A percentile compares a stretch with the other conserved stretches of the same genome.
These are phyloP conservation scores for Lojkania enalia DNA, from an alignment of 2,329 filamentous ascomycete species.

Conservation along the genomic window DNA sequence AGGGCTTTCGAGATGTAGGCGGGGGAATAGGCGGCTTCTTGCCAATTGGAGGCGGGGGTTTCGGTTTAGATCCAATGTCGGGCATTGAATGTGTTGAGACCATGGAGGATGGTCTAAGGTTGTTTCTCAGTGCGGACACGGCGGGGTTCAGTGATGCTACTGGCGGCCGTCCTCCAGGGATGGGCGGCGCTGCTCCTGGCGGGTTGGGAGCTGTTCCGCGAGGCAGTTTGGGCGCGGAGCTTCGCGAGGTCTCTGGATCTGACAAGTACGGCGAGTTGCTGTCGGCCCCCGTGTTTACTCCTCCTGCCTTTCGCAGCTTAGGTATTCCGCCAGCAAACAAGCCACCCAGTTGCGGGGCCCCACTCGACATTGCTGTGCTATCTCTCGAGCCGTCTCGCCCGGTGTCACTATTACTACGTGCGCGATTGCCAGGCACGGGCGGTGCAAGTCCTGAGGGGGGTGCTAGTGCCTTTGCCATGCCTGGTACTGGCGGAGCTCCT, in stretches of 20 bases:
- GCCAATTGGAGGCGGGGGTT: slow-evolving; percentile 75
- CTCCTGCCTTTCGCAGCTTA: slow-evolving; percentile 85
- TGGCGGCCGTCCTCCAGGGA: slow-evolving; percentile 57
- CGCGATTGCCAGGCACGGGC: slow-evolving; percentile 68
- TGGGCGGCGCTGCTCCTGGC: slow-evolving; percentile 51
- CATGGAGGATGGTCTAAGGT: slow-evolving; percentile 61
- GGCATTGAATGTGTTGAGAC: slow-evolving; percentile 62
- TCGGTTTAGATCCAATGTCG: slow-evolving; percentile 58
- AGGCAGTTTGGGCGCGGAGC: slow-evolving; percentile 59
- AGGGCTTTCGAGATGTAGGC: slow-evolving; percentile 60
- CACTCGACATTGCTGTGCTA: slow-evolving; percentile 21
- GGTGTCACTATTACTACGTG: slow-evolving; percentile 82
- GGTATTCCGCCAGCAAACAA: slow-evolving; percentile 95
- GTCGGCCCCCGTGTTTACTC: slow-evolving; percentile 62
- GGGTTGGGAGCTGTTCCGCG: slow-evolving; percentile 54
- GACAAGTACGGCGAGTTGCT: slow-evolving; percentile 75
- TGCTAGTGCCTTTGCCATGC: slow-evolving; percentile 51
- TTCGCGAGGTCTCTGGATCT: slow-evolving; percentile 68
- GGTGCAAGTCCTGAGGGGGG: slow-evolving; percentile 70
- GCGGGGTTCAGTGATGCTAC: slow-evolving; percentile 61
- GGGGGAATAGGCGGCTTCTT: slow-evolving; percentile 70
- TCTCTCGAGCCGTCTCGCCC: slow-evolving; percentile 41
- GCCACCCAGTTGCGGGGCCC: slow-evolving; percentile 77
- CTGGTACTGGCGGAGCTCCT: slow-evolving; percentile 81
- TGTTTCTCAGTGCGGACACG: slow-evolving; percentile 53